These are phyloP conservation scores for Orobanche coerulescens DNA, from an alignment of 257 asterid species.

Conservation along the genomic window DNA sequence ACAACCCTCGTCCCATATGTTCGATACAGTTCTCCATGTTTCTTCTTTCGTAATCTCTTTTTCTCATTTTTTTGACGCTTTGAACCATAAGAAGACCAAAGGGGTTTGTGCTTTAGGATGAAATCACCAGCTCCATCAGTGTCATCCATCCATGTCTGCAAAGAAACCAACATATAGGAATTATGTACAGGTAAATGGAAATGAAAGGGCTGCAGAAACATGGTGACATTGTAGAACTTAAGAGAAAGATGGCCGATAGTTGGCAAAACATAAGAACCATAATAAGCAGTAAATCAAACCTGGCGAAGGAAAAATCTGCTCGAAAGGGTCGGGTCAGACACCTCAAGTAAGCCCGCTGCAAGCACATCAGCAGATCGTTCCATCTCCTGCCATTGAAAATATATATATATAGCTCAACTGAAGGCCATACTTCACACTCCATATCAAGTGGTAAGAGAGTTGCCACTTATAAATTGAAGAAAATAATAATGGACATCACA, in stretches of 20 bases:
- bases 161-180: slow-evolving; percentile 27
- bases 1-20: slow-evolving; percentile 95
- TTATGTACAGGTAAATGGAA: neutral
- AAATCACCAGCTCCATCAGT: slow-evolving; percentile 56
- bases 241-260: no score
- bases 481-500: slow-evolving; percentile 11
- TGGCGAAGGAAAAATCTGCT: slow-evolving; percentile 83
- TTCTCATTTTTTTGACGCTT: slow-evolving; percentile 45
- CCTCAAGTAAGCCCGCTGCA: slow-evolving; percentile 97
- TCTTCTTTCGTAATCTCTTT: slow-evolving; percentile 42
- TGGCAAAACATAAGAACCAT: slow-evolving; percentile 12
- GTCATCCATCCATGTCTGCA: slow-evolving; percentile 79
- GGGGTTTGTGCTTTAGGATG: slow-evolving; percentile 80
- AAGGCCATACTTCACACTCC: slow-evolving; percentile 13
- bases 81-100: slow-evolving; percentile 68
- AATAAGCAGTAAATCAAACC: slow-evolving; percentile 41
- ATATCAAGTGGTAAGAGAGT: slow-evolving; percentile 4
- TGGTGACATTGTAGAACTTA: slow-evolving; percentile 3
- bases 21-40: slow-evolving; percentile 63
- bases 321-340: slow-evolving; percentile 80
- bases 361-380: slow-evolving; percentile 98
- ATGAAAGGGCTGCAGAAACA: slow-evolving; percentile 12
- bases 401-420: slow-evolving; percentile 15
- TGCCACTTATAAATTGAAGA: slow-evolving; percentile 14
- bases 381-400: slow-evolving; percentile 67